phyloP scores from a whole-genome alignment of 2,329 filamentous ascomycete genomes.

The Colletotrichum chrysophilum region DNA sequence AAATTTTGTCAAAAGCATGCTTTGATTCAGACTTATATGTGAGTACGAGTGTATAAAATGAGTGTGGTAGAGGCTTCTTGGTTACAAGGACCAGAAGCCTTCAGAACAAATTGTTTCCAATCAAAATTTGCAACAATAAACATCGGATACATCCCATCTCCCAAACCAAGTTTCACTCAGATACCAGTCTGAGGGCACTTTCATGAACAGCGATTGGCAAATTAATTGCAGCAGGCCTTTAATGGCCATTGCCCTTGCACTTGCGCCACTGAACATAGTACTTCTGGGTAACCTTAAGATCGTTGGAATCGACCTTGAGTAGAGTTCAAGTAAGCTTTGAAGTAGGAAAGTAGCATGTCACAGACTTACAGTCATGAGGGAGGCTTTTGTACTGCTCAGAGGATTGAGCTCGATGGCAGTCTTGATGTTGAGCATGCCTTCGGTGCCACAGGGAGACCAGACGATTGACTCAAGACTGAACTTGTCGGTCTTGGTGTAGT shows the following conservation, averaged over 20 bases:
- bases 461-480: conserved; percentile 50
- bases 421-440: conserved; percentile 59
- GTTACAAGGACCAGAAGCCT: rapidly evolving
- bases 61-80: not conserved
- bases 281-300: not conserved
- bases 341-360: not conserved
- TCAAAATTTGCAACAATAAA: not conserved
- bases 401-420: conserved; percentile 46
- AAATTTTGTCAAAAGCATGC: not conserved
- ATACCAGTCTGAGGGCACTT: not conserved
- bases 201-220: rapidly evolving
- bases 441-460: conserved; percentile 56
- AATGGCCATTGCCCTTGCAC: not conserved
- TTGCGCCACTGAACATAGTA: not conserved
- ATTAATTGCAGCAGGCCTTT: not conserved
- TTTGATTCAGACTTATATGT: not conserved
- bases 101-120: not conserved
- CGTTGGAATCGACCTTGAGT: not conserved
- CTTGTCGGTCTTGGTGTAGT: conserved; percentile 50
- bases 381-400: conserved; percentile 16
- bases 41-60: not conserved
- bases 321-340: not conserved
- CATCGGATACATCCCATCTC: rapidly evolving
- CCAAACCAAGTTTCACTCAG: not conserved
- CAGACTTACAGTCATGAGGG: conserved; percentile 32